phyloP scores from a whole-genome alignment of 208 protist species.

The Phytomonas sp. region DNA sequence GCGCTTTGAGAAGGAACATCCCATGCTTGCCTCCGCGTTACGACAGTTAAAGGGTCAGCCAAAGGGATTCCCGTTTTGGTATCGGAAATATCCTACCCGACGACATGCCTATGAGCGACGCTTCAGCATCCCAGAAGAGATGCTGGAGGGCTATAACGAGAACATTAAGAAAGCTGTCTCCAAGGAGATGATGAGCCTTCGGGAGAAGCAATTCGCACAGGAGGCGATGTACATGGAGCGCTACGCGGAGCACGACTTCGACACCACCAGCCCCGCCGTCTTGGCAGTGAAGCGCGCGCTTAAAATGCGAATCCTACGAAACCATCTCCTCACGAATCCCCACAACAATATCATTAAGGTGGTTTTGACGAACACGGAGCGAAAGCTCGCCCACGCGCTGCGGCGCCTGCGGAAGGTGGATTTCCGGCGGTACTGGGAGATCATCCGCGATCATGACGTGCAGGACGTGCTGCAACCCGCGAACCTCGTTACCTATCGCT shows the following conservation, averaged over 20 bases:
- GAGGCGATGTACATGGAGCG: conserved; percentile 90
- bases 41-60: conserved; percentile 68
- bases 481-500: conserved; percentile 80
- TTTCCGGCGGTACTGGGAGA: conserved; percentile 89
- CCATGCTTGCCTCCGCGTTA: conserved; percentile 69
- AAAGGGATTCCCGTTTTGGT: conserved; percentile 90
- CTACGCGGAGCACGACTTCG: conserved; percentile 87
- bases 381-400: conserved; percentile 67
- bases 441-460: conserved; percentile 88
- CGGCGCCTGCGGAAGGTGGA: conserved; percentile 83
- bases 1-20: conserved; percentile 80
- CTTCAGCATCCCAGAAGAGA: conserved; percentile 84
- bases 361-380: conserved; percentile 66
- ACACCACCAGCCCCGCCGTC: conserved; percentile 81
- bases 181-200: conserved; percentile 76
- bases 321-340: conserved; percentile 87
- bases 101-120: conserved; percentile 86
- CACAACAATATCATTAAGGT: conserved; percentile 90
- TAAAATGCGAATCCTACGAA: conserved; percentile 77
- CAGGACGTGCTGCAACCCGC: conserved; percentile 84
- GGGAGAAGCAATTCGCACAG: conserved; percentile 85
- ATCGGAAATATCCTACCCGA: conserved; percentile 89
- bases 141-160: conserved; percentile 85
- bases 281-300: conserved; percentile 78
- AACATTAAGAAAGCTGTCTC: conserved; percentile 70